Evolutionary conservation across 1,284 basidiomycete species (phyloP).

Genomic region (Cerrena zonata): DNA sequence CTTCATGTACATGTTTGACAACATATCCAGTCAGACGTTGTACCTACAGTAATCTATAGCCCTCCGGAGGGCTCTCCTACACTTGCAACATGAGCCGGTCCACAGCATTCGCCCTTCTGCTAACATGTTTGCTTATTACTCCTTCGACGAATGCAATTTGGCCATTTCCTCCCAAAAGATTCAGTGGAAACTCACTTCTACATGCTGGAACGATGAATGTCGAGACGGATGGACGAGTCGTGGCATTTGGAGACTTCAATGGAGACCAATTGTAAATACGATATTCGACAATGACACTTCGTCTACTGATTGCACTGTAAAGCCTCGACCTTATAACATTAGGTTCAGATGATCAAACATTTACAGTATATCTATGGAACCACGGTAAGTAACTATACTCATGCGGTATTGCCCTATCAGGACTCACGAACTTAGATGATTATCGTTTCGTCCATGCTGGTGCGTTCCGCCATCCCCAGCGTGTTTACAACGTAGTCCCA

Average conservation of each 20-base stretch:
- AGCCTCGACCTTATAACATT: conserved; percentile 82
- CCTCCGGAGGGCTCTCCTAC: too few relatives aligned
- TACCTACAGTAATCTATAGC: too few relatives aligned
- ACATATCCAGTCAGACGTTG: too few relatives aligned
- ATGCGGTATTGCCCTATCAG: not conserved
- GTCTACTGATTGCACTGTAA: conserved; percentile 1
- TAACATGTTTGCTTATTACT: not conserved
- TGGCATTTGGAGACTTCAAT: conserved; percentile 92
- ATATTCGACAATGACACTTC: not conserved
- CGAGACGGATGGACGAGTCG: conserved; percentile 61
- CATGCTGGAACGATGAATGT: conserved; percentile 80
- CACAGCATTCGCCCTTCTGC: not conserved
- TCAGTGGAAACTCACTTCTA: conserved; percentile 81
- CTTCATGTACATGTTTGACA: too few relatives aligned
- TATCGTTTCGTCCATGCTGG: conserved; percentile 57
- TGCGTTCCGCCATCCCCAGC: conserved; percentile 49
- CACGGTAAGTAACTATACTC: conserved; percentile 50
- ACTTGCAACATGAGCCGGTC: too few relatives aligned
- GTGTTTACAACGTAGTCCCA: conserved; percentile 77
- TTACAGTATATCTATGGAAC: conserved; percentile 80
- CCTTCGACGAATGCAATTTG: conserved; percentile 40
- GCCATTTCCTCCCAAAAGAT: conserved; percentile 81
- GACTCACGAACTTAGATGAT: conserved; percentile 35
- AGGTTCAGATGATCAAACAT: conserved; percentile 63
- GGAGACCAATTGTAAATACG: conserved; percentile 84